Evolutionary conservation across 2,329 filamentous ascomycete species (phyloP).

Genomic region (Colletotrichum sp.): DNA sequence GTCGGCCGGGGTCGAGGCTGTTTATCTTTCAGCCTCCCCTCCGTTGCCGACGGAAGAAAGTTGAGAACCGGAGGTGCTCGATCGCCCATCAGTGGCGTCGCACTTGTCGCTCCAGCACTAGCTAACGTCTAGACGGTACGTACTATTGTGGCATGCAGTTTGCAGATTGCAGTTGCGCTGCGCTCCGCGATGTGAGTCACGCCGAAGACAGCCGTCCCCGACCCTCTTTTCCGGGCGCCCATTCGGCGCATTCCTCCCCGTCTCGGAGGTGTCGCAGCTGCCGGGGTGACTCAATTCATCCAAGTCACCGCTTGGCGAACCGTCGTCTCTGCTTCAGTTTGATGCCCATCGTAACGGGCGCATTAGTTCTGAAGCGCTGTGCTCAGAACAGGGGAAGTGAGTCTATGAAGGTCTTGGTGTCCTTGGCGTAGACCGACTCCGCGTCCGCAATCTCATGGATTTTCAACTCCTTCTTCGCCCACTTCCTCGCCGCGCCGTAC

Average conservation of each 20-base stretch:
- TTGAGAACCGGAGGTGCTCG: not conserved
- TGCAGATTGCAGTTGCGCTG: not conserved
- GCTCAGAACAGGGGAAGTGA: slow-evolving; percentile 12
- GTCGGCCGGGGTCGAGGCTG: not conserved
- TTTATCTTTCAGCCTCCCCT: not conserved
- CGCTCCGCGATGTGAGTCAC: slow-evolving; percentile 4
- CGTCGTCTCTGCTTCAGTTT: not conserved
- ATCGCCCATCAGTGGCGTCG: not conserved
- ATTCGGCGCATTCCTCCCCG: not conserved
- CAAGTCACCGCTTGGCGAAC: not conserved
- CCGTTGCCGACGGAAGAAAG: not conserved
- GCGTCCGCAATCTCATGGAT: slow-evolving; percentile 22
- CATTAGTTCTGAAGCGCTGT: not conserved
- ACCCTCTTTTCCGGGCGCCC: not conserved
- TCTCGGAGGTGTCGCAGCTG: not conserved
- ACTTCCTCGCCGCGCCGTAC: slow-evolving; percentile 20
- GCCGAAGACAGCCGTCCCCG: not conserved
- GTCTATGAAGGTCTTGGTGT: slow-evolving; percentile 6
- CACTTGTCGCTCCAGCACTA: not conserved
- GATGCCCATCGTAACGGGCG: not conserved
- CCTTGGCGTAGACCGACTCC: not conserved
- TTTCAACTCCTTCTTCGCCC: slow-evolving; percentile 26
- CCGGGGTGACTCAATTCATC: slow-evolving; percentile 10
- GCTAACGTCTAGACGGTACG: not conserved
- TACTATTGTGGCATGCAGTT: not conserved